phyloP scores from a whole-genome alignment of 345 rosid species.

The Eucalyptus pumila region DNA sequence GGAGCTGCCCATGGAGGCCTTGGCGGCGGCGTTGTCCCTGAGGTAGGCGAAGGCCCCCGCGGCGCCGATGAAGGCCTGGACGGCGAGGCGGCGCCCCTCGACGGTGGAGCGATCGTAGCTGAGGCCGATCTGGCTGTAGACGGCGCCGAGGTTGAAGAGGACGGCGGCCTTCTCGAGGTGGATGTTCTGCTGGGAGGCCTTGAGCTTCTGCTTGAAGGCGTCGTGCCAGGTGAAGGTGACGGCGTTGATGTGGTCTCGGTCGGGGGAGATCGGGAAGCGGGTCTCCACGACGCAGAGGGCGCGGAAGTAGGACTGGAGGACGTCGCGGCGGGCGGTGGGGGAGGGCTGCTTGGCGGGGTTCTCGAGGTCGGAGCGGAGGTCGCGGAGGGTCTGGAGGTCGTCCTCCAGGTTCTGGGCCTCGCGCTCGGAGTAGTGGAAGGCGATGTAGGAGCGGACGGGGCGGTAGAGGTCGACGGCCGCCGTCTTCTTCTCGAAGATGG shows the following conservation, averaged over 20 bases:
- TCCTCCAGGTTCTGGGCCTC: constrained; percentile 91
- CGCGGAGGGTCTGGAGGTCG: constrained; percentile 66
- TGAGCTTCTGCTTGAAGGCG: constrained; percentile 77
- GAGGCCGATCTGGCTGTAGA: constrained; percentile 79
- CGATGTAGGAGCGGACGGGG: constrained; percentile 80
- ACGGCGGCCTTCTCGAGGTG: constrained; percentile 76
- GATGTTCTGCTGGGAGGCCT: constrained; percentile 83
- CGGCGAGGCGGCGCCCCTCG: constrained; percentile 84
- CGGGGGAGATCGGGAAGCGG: constrained; percentile 92
- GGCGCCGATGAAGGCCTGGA: constrained; percentile 77
- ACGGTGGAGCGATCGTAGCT: constrained; percentile 64
- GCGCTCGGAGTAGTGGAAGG: constrained; percentile 80
- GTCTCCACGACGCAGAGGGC: constrained; percentile 82
- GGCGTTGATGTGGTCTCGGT: constrained; percentile 66
- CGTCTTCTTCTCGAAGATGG: constrained; percentile 83
- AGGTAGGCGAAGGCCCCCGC: constrained; percentile 73
- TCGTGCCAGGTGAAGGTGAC: constrained; percentile 79
- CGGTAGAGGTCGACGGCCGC: constrained; percentile 73
- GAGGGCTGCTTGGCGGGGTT: constrained; percentile 68
- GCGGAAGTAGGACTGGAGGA: constrained; percentile 58
- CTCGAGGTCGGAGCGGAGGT: constrained; percentile 76
- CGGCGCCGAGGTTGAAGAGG: constrained; percentile 68
- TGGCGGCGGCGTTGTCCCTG: constrained; percentile 66
- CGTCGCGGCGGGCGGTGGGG: constrained; percentile 71
- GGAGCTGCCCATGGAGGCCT: constrained; percentile 67